Conservation (phyloP, 805 yeast genomes). For the Wickerhamomyces strasburgensis region DNA sequence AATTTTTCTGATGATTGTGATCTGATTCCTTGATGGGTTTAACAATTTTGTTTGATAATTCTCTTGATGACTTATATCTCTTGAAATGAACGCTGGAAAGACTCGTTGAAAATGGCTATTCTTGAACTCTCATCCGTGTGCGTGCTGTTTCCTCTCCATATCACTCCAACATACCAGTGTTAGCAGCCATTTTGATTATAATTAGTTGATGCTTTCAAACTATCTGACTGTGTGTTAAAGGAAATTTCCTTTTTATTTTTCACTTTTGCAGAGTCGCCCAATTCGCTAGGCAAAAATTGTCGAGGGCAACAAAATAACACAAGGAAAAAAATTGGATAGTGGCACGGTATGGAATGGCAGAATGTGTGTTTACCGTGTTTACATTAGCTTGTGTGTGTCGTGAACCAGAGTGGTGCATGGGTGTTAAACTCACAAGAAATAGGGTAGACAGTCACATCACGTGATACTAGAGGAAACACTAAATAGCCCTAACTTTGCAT, state of each 20-base stretch:
- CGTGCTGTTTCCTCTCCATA: too few relatives aligned
- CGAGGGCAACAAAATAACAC: not conserved
- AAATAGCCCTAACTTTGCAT: too few relatives aligned
- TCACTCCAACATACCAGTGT: slow-evolving; percentile 42
- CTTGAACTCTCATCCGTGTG: too few relatives aligned
- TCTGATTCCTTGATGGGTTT: too few relatives aligned
- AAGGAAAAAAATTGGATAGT: not conserved
- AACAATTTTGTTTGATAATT: too few relatives aligned
- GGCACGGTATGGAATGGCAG: not conserved
- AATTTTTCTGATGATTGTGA: too few relatives aligned
- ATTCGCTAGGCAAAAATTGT: too few relatives aligned
- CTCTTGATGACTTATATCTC: too few relatives aligned
- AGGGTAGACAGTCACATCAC: not conserved
- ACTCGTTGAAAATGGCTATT: too few relatives aligned
- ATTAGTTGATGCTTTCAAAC: slow-evolving; percentile 12
- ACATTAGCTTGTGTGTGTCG: not conserved
- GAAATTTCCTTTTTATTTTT: slow-evolving; percentile 10
- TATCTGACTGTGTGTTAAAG: not conserved
- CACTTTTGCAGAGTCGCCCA: slow-evolving; percentile 10
- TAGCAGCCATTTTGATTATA: slow-evolving; percentile 41
- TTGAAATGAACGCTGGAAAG: too few relatives aligned
- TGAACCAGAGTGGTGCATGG: not conserved
- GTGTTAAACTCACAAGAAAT: not conserved
- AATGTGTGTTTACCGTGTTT: not conserved
- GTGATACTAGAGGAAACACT: not conserved